Conservation (phyloP, 2,329 filamentous ascomycete species). For the Sporothrix brasiliensis region DNA sequence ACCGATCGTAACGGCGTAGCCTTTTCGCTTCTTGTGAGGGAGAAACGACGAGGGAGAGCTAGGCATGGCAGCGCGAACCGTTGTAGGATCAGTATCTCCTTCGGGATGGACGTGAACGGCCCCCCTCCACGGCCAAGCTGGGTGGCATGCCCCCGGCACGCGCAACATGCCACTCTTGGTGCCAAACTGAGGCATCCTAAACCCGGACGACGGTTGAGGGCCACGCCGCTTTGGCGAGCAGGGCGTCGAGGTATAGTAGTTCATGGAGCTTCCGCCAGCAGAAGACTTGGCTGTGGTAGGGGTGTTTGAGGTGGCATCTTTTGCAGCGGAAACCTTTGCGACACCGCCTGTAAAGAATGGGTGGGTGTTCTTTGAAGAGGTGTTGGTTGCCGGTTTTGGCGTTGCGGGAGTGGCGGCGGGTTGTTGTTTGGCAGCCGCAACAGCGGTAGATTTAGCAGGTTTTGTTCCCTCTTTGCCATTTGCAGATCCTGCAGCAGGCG, state of each 20-base stretch:
- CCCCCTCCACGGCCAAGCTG: conserved; percentile 71
- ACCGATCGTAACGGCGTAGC: conserved; percentile 48
- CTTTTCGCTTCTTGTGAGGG: conserved; percentile 54
- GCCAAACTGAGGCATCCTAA: conserved; percentile 48
- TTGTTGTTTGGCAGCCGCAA: not conserved
- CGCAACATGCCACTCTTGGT: conserved; percentile 54
- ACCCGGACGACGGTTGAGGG: conserved; percentile 38
- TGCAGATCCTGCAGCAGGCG: not conserved
- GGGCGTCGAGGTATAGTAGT: conserved; percentile 58
- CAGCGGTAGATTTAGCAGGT: not conserved
- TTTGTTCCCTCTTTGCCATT: not conserved
- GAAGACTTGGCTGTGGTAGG: conserved; percentile 37
- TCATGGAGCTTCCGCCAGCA: conserved; percentile 33
- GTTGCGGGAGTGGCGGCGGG: not conserved
- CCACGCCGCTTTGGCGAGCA: conserved; percentile 54
- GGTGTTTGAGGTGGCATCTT: conserved; percentile 36
- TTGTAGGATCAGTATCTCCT: not conserved
- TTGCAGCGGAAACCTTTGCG: conserved; percentile 36
- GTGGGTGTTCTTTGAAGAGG: conserved; percentile 46
- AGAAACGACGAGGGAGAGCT: not conserved
- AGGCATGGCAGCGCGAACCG: too few relatives aligned
- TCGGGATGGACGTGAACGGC: conserved; percentile 58
- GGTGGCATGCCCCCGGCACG: conserved; percentile 66
- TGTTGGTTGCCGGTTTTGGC: not conserved
- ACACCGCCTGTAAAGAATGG: conserved; percentile 69